Conservation (phyloP, 192 early-diverging fungal genomes). For the Backusella westeae region DNA sequence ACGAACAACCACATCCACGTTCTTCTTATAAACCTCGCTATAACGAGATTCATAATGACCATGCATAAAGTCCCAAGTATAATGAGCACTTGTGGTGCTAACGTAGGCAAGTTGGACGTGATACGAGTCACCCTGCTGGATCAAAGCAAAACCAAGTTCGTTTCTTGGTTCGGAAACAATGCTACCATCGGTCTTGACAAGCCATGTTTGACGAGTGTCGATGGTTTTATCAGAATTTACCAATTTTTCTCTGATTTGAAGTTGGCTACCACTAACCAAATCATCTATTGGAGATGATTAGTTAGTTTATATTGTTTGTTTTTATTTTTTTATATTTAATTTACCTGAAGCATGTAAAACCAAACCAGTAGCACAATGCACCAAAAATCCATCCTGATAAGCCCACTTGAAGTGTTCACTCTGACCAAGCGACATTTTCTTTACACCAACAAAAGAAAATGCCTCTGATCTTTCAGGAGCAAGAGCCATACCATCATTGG, state of each 20-base stretch:
- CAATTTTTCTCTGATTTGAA: conserved; percentile 14
- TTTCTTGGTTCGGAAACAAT: not conserved
- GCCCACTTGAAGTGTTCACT: conserved; percentile 17
- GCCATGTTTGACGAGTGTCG: conserved; percentile 10
- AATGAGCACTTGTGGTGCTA: not conserved
- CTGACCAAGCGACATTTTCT: not conserved
- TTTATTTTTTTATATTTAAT: not conserved
- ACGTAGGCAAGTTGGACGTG: conserved; percentile 12
- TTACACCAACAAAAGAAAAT: not conserved
- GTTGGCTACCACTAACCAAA: conserved; percentile 14
- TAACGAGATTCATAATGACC: conserved; percentile 12
- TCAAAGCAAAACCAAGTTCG: conserved; percentile 16
- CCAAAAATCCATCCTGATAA: conserved; percentile 15
- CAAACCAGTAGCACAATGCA: conserved; percentile 22
- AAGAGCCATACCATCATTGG: conserved; percentile 12
- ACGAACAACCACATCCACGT: not conserved
- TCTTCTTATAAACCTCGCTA: conserved; percentile 2
- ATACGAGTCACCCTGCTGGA: not conserved
- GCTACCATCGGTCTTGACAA: conserved; percentile 15
- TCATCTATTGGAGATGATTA: not conserved
- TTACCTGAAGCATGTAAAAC: conserved; percentile 30
- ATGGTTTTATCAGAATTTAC: not conserved
- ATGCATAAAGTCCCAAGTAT: conserved; percentile 8
- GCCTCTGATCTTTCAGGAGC: conserved; percentile 20
- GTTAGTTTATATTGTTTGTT: not conserved